A percentile compares a stretch with the other conserved stretches of the same genome.
phyloP scores from a whole-genome alignment of 768 basidiomycete species.

The Pisolithus tinctorius region DNA sequence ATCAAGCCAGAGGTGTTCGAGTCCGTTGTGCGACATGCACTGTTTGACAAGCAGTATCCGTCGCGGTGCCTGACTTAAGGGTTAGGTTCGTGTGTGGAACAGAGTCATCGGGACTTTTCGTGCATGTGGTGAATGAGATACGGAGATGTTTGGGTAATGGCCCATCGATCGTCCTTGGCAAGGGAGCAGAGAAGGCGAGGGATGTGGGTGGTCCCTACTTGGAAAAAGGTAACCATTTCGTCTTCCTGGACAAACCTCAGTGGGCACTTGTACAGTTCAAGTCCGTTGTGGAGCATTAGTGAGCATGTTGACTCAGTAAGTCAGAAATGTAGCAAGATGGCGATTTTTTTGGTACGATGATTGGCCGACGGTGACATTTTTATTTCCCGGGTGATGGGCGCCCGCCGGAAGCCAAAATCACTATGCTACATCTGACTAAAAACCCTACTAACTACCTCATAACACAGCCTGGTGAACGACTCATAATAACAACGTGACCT shows the following conservation, averaged over 20 bases:
- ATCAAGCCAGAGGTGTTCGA: no score
- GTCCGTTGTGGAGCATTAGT: no score
- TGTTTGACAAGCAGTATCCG: not conserved
- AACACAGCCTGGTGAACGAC: no score
- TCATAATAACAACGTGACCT: no score
- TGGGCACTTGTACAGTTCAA: not conserved
- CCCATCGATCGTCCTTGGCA: not conserved
- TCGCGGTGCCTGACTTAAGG: not conserved
- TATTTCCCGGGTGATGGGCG: no score
- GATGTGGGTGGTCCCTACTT: not conserved
- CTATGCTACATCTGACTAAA: no score
- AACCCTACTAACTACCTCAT: no score
- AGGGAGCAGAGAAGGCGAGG: not conserved
- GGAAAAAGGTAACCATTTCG: conserved; percentile 1
- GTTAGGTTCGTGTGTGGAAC: not conserved
- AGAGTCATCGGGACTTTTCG: not conserved
- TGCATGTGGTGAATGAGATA: not conserved
- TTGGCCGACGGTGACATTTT: no score
- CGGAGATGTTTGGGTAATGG: not conserved
- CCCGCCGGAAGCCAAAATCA: no score
- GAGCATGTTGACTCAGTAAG: no score
- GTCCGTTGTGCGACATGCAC: not conserved
- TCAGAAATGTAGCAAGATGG: no score
- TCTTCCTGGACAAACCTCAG: not conserved
- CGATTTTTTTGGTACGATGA: no score